Evolutionary conservation across 2,329 filamentous ascomycete genomes (phyloP), one percentile per base, ranked within the genome.

Genomic region (Juglanconis sp.): DNA sequence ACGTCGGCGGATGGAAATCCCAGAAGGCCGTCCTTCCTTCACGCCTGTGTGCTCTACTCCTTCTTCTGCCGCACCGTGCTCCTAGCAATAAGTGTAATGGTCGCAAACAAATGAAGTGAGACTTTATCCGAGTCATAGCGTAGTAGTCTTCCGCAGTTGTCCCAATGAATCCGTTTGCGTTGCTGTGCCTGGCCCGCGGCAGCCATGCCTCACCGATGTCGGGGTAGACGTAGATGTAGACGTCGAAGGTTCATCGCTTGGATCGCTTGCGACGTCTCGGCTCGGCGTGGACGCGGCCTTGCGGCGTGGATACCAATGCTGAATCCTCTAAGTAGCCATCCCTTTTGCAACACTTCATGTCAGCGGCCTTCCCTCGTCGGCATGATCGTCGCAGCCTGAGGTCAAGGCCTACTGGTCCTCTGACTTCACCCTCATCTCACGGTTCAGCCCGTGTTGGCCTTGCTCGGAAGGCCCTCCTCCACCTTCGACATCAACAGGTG

Each of bases 401-500:
- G 6, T 47, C 32, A 5, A 7, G 24, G 17, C 46, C 44, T 48
- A 59, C 50, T 59, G 40, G 32, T 49, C 57, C 34, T 59, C 57
- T 6, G 42, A 42, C 36, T 59, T 55, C 17, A 59, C 11, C 52
- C 51, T 58, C n/a, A 53, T 44, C 4, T 46, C 46, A 17, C 13
- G 17, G 11, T 24, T 15, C 32, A 31, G 52, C 47, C 58, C 44
- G 24, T 58, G 36, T 34, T 40, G 15, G n/a, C 54, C 53, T 13
- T n/a, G 47, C 9, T 38, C 24, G 32, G 50, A 32, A 49, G 44
- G 40, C 44, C 17, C 46, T 35, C 57, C 54, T 42, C n/a, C 62
- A 31, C 32, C 53, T 50, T 58, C 60, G 13, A 67, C 68, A 52
- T 64, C 69, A 34, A 80, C 79, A 6, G 89, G 90, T 36, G 88